These are phyloP conservation scores for Xylaria sp. DNA, from an alignment of 2,329 filamentous ascomycete species.

Conservation along the genomic window DNA sequence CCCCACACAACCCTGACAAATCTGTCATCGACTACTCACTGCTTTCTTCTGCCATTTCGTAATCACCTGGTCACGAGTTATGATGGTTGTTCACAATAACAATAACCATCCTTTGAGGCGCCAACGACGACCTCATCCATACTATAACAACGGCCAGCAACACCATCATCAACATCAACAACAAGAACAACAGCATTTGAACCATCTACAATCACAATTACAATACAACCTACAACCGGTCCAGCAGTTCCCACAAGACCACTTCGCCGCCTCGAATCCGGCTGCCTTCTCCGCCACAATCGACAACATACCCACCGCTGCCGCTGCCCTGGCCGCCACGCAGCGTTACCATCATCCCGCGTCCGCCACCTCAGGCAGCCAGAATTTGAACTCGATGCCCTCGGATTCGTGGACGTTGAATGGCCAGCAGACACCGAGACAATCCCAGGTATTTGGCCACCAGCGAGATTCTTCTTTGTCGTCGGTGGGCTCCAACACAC, in stretches of 20 bases:
- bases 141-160: slow-evolving; percentile 40
- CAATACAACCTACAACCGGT: slow-evolving; percentile 28
- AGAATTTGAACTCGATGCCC: slow-evolving; percentile 47
- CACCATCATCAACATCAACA: slow-evolving; percentile 5
- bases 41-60: slow-evolving; percentile 16
- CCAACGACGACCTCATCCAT: slow-evolving; percentile 39
- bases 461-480: slow-evolving; percentile 70
- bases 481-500: slow-evolving; percentile 68
- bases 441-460: slow-evolving; percentile 55
- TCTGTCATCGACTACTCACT: slow-evolving; percentile 27
- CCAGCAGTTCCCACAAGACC: slow-evolving; percentile 25
- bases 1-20: slow-evolving; percentile 31
- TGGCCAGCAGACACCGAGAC: slow-evolving; percentile 44
- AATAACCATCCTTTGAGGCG: slow-evolving; percentile 40
- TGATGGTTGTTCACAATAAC: slow-evolving; percentile 48
- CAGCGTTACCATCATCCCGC: slow-evolving; percentile 41
- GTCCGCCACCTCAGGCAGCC: slow-evolving; percentile 33
- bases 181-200: neutral
- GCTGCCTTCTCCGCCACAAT: slow-evolving; percentile 46
- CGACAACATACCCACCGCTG: slow-evolving; percentile 49
- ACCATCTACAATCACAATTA: slow-evolving; percentile 2
- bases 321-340: slow-evolving; percentile 45
- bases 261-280: slow-evolving; percentile 17
- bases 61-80: slow-evolving; percentile 37
- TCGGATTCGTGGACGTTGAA: slow-evolving; percentile 47